A percentile compares a stretch with the other conserved stretches of the same genome.
Conservation (phyloP, 371 early-diverging fungal species). For the Sporodiniella umbellata region DNA sequence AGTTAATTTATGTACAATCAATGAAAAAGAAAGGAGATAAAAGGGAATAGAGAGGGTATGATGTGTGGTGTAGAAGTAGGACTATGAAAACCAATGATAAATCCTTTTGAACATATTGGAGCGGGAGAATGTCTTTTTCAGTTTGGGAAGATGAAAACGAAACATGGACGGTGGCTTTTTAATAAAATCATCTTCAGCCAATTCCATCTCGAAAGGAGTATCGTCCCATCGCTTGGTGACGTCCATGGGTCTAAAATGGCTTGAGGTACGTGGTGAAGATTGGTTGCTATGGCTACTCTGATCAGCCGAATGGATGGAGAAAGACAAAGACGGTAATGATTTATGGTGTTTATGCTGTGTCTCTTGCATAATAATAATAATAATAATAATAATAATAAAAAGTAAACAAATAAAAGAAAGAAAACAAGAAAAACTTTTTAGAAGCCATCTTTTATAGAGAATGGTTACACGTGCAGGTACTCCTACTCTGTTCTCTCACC, state of each 20-base stretch:
- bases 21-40: too few species aligned
- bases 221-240: constrained; percentile 8
- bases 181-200: constrained; percentile 19
- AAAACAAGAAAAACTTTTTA: too few species aligned
- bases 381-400: too few species aligned
- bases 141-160: background rate
- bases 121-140: background rate
- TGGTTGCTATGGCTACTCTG: background rate
- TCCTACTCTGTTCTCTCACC: too few species aligned
- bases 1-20: too few species aligned
- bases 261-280: constrained; percentile 2
- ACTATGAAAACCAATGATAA: background rate
- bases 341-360: background rate
- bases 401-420: too few species aligned
- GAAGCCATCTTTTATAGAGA: too few species aligned
- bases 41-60: too few species aligned
- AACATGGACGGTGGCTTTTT: background rate
- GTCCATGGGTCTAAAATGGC: background rate
- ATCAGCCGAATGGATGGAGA: background rate
- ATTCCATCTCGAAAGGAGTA: constrained; percentile 8
- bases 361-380: background rate
- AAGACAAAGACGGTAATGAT: background rate
- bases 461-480: too few species aligned
- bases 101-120: background rate
- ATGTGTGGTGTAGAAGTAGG: too few species aligned